phyloP scores from a whole-genome alignment of 169 alveolate genomes.

The Plasmodium gallinaceum region DNA sequence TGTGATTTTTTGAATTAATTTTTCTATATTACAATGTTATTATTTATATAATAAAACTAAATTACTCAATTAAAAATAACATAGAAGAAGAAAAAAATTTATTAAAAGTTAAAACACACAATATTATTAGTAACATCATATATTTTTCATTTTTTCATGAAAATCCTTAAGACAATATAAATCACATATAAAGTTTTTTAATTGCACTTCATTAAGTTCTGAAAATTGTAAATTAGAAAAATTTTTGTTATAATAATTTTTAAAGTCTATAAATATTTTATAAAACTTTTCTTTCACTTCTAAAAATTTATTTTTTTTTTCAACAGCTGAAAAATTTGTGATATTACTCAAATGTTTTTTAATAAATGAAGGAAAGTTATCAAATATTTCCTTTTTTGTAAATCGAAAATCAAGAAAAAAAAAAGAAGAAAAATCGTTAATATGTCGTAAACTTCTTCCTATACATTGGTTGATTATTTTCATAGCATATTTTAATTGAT shows the following conservation, averaged over 20 bases:
- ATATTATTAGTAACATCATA: not conserved
- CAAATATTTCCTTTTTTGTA: conserved; percentile 46
- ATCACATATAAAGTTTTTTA: conserved; percentile 8
- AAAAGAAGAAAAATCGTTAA: conserved; percentile 94
- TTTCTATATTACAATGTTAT: too few relatives aligned
- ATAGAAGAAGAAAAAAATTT: too few relatives aligned
- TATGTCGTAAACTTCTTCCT: conserved; percentile 98
- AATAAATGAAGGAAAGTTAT: conserved; percentile 82
- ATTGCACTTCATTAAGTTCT: not conserved
- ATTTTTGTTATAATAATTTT: not conserved
- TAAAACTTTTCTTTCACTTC: conserved; percentile 8
- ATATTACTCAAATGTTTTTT: conserved; percentile 37
- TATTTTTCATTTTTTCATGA: conserved; percentile 10
- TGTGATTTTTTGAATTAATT: too few relatives aligned
- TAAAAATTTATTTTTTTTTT: not conserved
- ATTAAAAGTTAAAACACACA: too few relatives aligned
- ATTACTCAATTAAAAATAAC: too few relatives aligned
- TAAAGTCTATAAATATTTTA: not conserved
- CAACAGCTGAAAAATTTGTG: not conserved
- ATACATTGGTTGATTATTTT: conserved; percentile 96
- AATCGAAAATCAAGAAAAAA: conserved; percentile 93
- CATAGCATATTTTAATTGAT: conserved; percentile 91
- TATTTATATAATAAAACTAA: too few relatives aligned
- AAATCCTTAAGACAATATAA: not conserved
- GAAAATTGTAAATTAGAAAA: not conserved